phyloP scores from a whole-genome alignment of 768 basidiomycete genomes.

The Termitomyces sp. region DNA sequence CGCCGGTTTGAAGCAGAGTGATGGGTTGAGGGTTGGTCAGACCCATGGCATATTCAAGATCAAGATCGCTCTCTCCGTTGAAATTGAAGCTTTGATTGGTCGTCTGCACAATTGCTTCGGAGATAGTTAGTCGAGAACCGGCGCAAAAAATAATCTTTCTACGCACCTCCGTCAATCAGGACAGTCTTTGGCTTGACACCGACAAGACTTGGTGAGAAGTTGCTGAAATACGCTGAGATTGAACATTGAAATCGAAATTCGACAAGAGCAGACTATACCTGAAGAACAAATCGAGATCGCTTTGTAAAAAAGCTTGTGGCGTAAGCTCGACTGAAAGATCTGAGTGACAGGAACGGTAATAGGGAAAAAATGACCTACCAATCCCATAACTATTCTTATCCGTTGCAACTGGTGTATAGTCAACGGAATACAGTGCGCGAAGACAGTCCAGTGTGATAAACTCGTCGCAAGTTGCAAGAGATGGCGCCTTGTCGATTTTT shows the following conservation, averaged over 20 bases:
- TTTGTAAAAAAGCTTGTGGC: constrained; percentile 8
- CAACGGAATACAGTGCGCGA: constrained; percentile 22
- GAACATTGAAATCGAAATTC: neutral
- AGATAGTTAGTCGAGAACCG: neutral
- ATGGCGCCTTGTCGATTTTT: neutral
- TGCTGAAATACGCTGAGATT: constrained; percentile 14
- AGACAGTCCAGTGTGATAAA: constrained; percentile 27
- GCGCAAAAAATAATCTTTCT: neutral
- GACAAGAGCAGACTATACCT: constrained; percentile 8
- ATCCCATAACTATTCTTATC: constrained; percentile 25
- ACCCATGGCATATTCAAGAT: constrained; percentile 54
- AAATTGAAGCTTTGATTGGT: constrained; percentile 34
- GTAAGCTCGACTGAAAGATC: constrained; percentile 5
- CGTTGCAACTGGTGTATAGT: constrained; percentile 23
- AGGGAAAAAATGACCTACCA: constrained; percentile 9
- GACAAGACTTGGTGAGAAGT: constrained; percentile 34
- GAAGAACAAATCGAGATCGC: constrained; percentile 36
- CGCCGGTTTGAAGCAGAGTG: constrained; percentile 43
- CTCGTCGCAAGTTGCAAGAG: constrained; percentile 20
- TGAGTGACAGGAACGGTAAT: neutral
- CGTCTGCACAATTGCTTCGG: constrained; percentile 46
- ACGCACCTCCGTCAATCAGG: constrained; percentile 31
- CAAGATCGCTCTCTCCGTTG: constrained; percentile 57
- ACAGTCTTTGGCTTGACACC: constrained; percentile 31
- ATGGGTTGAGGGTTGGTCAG: constrained; percentile 37